Evolutionary conservation across 495 filamentous ascomycete species (phyloP).

Genomic region (Xylona heveae): DNA sequence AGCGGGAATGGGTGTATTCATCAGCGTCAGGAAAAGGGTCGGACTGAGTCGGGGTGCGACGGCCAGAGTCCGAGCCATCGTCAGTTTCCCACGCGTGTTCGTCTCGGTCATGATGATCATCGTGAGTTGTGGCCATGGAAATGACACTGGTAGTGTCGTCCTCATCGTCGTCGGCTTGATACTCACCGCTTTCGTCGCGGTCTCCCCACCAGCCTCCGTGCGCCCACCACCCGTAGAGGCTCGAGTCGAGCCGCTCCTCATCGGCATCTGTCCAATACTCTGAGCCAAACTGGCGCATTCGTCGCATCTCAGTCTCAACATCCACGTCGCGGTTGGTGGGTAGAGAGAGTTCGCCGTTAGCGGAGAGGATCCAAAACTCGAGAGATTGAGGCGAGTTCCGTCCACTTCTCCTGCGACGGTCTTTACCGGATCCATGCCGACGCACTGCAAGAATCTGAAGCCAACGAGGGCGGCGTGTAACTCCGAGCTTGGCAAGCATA

Average conservation of each 20-base stretch:
- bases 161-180: conserved; percentile 25
- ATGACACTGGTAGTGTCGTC: conserved; percentile 65
- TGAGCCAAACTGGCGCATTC: conserved; percentile 19
- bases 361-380: conserved; percentile 39
- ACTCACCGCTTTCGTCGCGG: conserved; percentile 56
- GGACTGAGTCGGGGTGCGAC: conserved; percentile 53
- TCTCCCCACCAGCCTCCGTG: conserved; percentile 64
- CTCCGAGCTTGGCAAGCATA: conserved; percentile 34
- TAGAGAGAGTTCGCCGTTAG: conserved; percentile 30
- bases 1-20: conserved; percentile 7
- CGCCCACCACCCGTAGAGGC: conserved; percentile 64
- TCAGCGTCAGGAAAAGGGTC: conserved; percentile 16
- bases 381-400: conserved; percentile 12
- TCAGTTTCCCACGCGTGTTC: conserved; percentile 34
- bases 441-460: conserved; percentile 30
- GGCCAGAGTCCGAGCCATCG: conserved; percentile 27
- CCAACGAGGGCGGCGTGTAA: conserved; percentile 39
- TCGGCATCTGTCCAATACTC: conserved; percentile 17
- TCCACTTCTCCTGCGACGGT: conserved; percentile 9
- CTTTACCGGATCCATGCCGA: conserved; percentile 10
- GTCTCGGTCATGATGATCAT: conserved; percentile 11
- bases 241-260: conserved; percentile 48
- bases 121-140: conserved; percentile 31
- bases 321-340: conserved; percentile 44
- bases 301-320: conserved; percentile 52